Percentiles rank a stretch among this genome's conserved stretches.
Conservation (phyloP, 495 filamentous ascomycete species). For the Tuber magnatum region DNA sequence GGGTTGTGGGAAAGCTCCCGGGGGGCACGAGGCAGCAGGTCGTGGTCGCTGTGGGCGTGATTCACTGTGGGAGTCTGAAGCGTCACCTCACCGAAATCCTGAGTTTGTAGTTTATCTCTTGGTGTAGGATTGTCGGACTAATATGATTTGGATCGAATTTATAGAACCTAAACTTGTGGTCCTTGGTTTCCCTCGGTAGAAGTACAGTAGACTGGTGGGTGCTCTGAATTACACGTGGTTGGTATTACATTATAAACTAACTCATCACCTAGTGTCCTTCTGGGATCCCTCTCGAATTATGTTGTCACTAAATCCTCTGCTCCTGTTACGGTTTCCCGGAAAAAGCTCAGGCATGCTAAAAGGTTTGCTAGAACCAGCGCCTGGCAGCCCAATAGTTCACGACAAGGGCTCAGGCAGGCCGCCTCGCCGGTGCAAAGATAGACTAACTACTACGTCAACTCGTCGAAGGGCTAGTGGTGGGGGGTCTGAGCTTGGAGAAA, state of each 20-base stretch:
- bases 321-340: conserved; percentile 84
- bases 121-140: too few relatives aligned
- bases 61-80: conserved; percentile 93
- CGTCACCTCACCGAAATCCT: conserved; percentile 54
- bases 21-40: conserved; percentile 75
- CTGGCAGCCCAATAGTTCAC: conserved; percentile 53
- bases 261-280: conserved; percentile 57
- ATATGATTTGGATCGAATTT: too few relatives aligned
- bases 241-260: conserved; percentile 19
- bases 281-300: conserved; percentile 95
- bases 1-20: conserved; percentile 70
- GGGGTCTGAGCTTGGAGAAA: background rate
- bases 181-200: conserved; percentile 61
- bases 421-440: conserved; percentile 36
- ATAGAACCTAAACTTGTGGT: conserved; percentile 74
- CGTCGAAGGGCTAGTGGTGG: background rate
- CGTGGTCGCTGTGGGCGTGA: conserved; percentile 82
- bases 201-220: too few relatives aligned
- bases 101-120: too few relatives aligned
- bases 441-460: conserved; percentile 41
- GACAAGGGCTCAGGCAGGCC: conserved; percentile 39
- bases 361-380: conserved; percentile 53
- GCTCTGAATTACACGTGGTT: conserved; percentile 57
- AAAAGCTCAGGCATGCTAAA: conserved; percentile 65
- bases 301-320: conserved; percentile 90